Base-by-base conservation (phyloP, 805 yeast genomes). In the Myxozyma udenii region DNA sequence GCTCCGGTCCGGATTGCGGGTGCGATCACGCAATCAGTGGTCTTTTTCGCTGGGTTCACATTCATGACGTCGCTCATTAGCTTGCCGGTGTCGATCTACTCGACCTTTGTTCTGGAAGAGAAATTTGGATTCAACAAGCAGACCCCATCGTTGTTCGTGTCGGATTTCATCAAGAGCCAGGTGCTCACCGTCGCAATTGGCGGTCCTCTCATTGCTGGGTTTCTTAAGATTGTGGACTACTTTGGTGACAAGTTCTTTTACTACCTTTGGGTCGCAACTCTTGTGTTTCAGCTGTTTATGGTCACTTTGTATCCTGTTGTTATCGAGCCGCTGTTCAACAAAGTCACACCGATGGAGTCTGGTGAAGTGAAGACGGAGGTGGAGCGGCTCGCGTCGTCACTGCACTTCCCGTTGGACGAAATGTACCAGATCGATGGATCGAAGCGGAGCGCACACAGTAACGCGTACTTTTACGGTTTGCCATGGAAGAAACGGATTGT, bases 401-500 rank as follows among this genome's bases (percentile, higher is more conserved):
- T 87, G 65, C 74, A 80, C 32, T 93, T 93, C 80, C 99, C 98
- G 55, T 78, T 91, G 65, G 79, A 84, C 50, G 82, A 88, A 64
- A 74, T 93, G 49, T 87, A 79, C 64, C 97, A 90, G 42, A 82
- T 90, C 66, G 99, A 93, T 68, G 97, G 98, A n/a, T 90, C 98
- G 38, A 87, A 85, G 66, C 84, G 98, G 74, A 87, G 96, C 0
- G 81, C 95, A 5, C 98, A 93, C 71, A 91, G 98, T 6, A 93
- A 93, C 66, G 99, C 99, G 39, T 91, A 88, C 69, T 93, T 93
- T 67, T 80, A 86, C 61, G 99, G 99, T 3, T 77, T 93, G 63
- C 98, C 98, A 37, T 91, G 97, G 91, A 83, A 88, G 51, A 93
- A 93, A 71, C 91, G 90, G 70, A 93, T 93, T 71, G 98, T 93